Evolutionary conservation across 108 stramenopile species (phyloP), one percentile per base, ranked within the genome.

Genomic region (Discostella stelligeroides): DNA sequence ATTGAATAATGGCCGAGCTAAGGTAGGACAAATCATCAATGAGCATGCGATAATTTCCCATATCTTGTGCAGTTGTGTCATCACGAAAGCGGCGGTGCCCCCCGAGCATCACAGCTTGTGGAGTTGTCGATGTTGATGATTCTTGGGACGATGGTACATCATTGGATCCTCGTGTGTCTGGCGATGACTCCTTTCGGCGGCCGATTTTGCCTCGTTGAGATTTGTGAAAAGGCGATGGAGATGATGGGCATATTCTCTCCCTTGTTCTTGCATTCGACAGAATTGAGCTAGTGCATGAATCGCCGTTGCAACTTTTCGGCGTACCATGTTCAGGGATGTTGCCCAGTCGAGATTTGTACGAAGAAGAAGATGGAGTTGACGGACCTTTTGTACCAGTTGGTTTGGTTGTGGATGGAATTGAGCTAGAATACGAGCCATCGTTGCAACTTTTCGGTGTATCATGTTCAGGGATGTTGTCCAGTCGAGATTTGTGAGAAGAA

Each of bases 11-110:
- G 27, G 88, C 75, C 3, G 73, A 73, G 74, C 89, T 88, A 11
- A 87, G 61, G 75, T 87, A 90, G 23, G 70, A 69, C 56, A 86
- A 84, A 43, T 93, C 92, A 68, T 93, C 92, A 53, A 82, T 70
- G 37, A 89, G 53, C 80, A 93, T 80, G 59, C 90, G 88, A 43
- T 76, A 74, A 27, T 79, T 75, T 21, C 92, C 92, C 30, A 83
- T 79, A 66, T 91, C 89, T 75, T 93, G 88, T 10, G 80, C 57
- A 24, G 72, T 68, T 17, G 65, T 47, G 7, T 42, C 78, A 42
- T 70, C 80, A 38, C 47, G 51, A 17, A 17, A 54, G 27, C n/a
- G 48, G 15, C 66, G 14, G 29, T 23, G 45, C 17, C 73, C 53
- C 41, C 38, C 51, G 17, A 68, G 54, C n/a, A 69, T 60, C 15